Conservation (phyloP, 202 grass and related monocot genomes). For the Panicum virgatum region DNA sequence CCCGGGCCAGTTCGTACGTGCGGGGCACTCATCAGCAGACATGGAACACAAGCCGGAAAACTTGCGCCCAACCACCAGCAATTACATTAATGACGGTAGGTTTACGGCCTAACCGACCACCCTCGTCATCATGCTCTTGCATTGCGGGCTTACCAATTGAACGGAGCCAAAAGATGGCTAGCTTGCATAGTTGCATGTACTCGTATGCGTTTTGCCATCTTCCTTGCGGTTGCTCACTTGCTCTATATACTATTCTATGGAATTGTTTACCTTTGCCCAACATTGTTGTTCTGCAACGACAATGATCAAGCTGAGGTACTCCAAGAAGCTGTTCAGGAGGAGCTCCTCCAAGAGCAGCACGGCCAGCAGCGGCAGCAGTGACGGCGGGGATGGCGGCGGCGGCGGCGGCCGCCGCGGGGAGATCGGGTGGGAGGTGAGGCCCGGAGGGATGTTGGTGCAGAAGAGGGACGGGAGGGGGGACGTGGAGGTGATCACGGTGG, state of each 20-base stretch:
- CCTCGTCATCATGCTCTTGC: slow-evolving; percentile 48
- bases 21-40: background rate
- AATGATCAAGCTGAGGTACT: slow-evolving; percentile 81
- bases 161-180: background rate
- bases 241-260: background rate
- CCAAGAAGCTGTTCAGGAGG: slow-evolving; percentile 91
- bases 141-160: background rate
- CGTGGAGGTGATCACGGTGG: slow-evolving; percentile 64
- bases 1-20: too few relatives aligned
- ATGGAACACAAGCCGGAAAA: slow-evolving; percentile 39
- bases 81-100: slow-evolving; percentile 42
- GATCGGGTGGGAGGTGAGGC: slow-evolving; percentile 86
- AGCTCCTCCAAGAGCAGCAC: slow-evolving; percentile 64
- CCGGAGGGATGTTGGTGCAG: slow-evolving; percentile 90
- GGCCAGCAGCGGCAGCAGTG: slow-evolving; percentile 13
- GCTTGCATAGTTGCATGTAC: background rate
- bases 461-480: slow-evolving; percentile 56
- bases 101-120: slow-evolving; percentile 38
- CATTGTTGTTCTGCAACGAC: slow-evolving; percentile 12
- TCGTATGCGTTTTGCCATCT: slow-evolving; percentile 29
- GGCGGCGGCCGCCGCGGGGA: slow-evolving; percentile 43
- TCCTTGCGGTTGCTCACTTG: background rate
- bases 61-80: background rate
- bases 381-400: slow-evolving; percentile 14
- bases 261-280: background rate